A percentile compares a stretch with the other conserved stretches of the same genome.
Conservation (phyloP, 768 basidiomycete genomes). For the Peribolospora baueri region DNA sequence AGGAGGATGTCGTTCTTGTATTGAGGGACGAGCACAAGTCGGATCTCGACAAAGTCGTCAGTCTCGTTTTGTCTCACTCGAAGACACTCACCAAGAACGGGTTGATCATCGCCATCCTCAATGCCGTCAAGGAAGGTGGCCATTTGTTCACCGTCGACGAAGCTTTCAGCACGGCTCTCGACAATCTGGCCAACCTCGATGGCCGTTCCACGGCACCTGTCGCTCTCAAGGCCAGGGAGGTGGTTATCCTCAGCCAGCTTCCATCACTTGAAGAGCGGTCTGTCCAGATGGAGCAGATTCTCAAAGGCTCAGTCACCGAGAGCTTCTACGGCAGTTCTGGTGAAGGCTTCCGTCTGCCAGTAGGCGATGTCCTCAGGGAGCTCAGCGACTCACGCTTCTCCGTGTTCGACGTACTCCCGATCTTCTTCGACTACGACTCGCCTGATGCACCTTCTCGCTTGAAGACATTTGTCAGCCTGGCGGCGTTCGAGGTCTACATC, state of each 20-base stretch:
- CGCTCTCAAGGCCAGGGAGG: slow-evolving; percentile 85
- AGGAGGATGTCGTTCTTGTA: slow-evolving; percentile 70
- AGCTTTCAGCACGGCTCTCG: slow-evolving; percentile 47
- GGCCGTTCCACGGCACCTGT: slow-evolving; percentile 84
- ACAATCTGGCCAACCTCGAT: slow-evolving; percentile 62
- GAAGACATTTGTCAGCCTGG: slow-evolving; percentile 63
- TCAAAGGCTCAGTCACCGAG: slow-evolving; percentile 64
- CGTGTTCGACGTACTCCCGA: slow-evolving; percentile 85
- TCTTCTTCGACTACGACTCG: slow-evolving; percentile 60
- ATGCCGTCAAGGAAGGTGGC: slow-evolving; percentile 62
- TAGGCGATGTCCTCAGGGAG: slow-evolving; percentile 65
- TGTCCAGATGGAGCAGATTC: slow-evolving; percentile 77
- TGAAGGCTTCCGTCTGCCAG: slow-evolving; percentile 40
- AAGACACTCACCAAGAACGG: slow-evolving; percentile 82
- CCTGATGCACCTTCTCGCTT: too few species aligned
- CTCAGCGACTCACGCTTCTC: slow-evolving; percentile 89
- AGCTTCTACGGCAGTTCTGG: slow-evolving; percentile 74
- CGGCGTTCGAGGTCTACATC: slow-evolving; percentile 86
- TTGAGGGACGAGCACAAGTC: slow-evolving; percentile 84
- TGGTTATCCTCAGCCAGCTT: slow-evolving; percentile 83
- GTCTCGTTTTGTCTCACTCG: slow-evolving; percentile 77
- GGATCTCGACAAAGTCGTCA: slow-evolving; percentile 63
- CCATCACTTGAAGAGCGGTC: slow-evolving; percentile 89
- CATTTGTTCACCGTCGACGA: slow-evolving; percentile 56
- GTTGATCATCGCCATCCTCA: slow-evolving; percentile 59